These are phyloP conservation scores for Pichia scutulata DNA, from an alignment of 805 yeast genomes.

Conservation along the genomic window DNA sequence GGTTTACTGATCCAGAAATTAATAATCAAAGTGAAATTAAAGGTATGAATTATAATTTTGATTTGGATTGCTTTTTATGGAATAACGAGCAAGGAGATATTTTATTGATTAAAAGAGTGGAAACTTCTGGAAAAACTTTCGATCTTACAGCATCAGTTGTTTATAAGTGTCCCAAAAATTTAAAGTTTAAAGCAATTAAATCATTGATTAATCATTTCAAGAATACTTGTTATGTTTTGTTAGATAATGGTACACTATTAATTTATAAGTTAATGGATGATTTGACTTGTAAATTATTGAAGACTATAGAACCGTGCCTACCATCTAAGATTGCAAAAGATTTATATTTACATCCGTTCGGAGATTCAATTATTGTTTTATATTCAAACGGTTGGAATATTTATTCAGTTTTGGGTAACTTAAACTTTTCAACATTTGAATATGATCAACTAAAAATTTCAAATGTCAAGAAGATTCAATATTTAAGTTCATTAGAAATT, in stretches of 20 bases:
- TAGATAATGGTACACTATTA: constrained; percentile 29
- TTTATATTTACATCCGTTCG: constrained; percentile 22
- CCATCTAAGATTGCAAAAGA: constrained; percentile 27
- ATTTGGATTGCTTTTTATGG: constrained; percentile 26
- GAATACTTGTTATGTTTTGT: constrained; percentile 33
- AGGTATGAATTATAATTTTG: constrained; percentile 15
- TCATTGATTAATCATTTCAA: constrained; percentile 35
- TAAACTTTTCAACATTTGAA: constrained; percentile 34
- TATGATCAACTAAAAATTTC: constrained; percentile 22
- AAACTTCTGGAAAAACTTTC: constrained; percentile 3
- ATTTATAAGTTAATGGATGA: constrained; percentile 33
- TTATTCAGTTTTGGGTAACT: constrained; percentile 41
- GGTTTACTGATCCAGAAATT: constrained; percentile 21
- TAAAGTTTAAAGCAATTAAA: constrained; percentile 12
- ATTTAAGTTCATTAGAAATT: constrained; percentile 28
- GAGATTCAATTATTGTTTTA: constrained; percentile 21
- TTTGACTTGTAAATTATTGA: constrained; percentile 22
- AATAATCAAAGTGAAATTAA: constrained; percentile 13
- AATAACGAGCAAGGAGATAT: constrained; percentile 23
- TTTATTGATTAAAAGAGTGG: constrained; percentile 19
- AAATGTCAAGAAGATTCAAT: constrained; percentile 13
- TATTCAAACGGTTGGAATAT: constrained; percentile 40
- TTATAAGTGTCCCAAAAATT: constrained; percentile 10
- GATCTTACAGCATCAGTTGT: constrained; percentile 21
- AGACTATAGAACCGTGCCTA: constrained; percentile 30